Evolutionary conservation across 2,329 filamentous ascomycete genomes (phyloP), one percentile per base, ranked within the genome.

Genomic region (Trichoderma harzianum): DNA sequence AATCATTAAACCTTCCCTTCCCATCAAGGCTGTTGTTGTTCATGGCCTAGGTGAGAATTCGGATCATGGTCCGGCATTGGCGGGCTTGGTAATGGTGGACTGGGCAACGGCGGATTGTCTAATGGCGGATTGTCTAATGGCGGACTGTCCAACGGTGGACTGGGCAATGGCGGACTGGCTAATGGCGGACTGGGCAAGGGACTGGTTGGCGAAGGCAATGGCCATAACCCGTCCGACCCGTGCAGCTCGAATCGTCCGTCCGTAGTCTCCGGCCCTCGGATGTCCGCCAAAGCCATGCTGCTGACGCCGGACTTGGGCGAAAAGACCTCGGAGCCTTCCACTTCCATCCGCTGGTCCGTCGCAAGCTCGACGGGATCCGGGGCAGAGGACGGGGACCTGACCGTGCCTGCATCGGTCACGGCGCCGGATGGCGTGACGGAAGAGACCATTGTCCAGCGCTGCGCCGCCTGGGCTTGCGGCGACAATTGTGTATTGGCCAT

Each of bases 291-390:
- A 16, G 75, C 57, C 30, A 53, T 70, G 69, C 76, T 63, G 72
- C 74, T 74, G 3, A 75, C 73, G 51, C 74, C 74, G 3, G 74
- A 73, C 69, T 74, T 72, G 21, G 75, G 74, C 7, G 77, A 77
- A 66, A 57, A 14, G 58, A 58, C 57, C 30, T 73, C 63, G 18
- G 74, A 70, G 62, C 64, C 74, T 47, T 21, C 58, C 51, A 51
- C 34, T 28, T 72, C 60, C 32, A 36, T 14, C 2, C 58, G 36
- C 12, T 55, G 47, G 4, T 74, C 75, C 60, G 84, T 83, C 72
- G 84, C 86, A 14, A 90, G 86, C 80, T 90, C 88, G 3, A 89
- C 86, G 5, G 87, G 84, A 24, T 80, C 81, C 32, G 66, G 66
- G 12, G 57, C 66, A 2, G 66, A 61, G 1, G 66, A 69, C 21